These are phyloP conservation scores for Sphenostylis stenocarpa DNA, from an alignment of 306 rosid genomes.

Conservation along the genomic window DNA sequence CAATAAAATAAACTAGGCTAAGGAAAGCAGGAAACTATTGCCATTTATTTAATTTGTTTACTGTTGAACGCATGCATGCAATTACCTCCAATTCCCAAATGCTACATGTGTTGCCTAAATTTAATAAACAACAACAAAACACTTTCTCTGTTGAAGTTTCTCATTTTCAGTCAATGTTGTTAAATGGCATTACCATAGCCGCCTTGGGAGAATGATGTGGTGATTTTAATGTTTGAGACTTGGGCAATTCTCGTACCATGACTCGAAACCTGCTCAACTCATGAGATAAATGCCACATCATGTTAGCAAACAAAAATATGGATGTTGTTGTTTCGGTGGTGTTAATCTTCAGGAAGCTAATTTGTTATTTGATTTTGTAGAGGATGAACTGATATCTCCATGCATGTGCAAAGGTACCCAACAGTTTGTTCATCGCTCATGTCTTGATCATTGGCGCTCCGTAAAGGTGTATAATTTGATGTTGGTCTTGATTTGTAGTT, in stretches of 20 bases:
- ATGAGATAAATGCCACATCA: background rate
- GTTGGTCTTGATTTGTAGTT: slow-evolving; percentile 22
- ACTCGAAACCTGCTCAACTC: background rate
- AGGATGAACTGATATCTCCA: slow-evolving; percentile 91
- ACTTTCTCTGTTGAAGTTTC: background rate
- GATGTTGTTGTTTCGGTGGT: background rate
- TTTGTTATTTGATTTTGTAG: slow-evolving; percentile 49
- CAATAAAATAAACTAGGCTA: background rate
- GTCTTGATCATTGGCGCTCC: slow-evolving; percentile 99
- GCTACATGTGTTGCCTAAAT: background rate
- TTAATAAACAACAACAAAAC: background rate
- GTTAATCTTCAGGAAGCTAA: slow-evolving; percentile 20
- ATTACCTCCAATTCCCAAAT: background rate
- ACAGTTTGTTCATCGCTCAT: slow-evolving; percentile 96
- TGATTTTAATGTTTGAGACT: background rate
- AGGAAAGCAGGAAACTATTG: background rate
- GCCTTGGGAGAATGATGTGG: too few species aligned
- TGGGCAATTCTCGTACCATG: background rate
- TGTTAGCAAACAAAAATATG: slow-evolving; percentile 11
- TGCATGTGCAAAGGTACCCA: slow-evolving; percentile 99
- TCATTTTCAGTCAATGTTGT: background rate
- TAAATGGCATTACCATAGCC: too few species aligned
- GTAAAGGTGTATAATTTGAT: slow-evolving; percentile 59
- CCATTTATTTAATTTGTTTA: background rate
- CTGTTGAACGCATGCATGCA: background rate